Percentiles rank a stretch among this genome's conserved stretches.
Evolutionary conservation across 345 rosid species (phyloP).

Genomic region (Corymbia maculata): DNA sequence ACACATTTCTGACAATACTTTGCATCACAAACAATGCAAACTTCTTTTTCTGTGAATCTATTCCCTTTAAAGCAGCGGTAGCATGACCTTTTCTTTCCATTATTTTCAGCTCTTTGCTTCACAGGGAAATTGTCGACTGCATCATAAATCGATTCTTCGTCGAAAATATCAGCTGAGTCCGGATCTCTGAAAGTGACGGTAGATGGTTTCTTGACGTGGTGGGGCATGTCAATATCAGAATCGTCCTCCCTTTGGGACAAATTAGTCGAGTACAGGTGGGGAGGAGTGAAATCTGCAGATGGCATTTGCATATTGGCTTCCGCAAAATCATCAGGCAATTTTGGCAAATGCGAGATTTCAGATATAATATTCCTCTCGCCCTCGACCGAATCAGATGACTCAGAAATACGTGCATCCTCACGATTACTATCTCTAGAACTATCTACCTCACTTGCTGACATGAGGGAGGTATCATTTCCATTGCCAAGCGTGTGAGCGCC

Average conservation of each 20-base stretch:
- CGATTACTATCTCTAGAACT: neutral
- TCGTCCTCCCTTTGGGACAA: slow-evolving; percentile 27
- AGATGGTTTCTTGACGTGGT: slow-evolving; percentile 29
- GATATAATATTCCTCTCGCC: neutral
- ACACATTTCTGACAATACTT: slow-evolving; percentile 67
- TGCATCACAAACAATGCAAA: slow-evolving; percentile 79
- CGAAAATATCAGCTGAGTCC: slow-evolving; percentile 13
- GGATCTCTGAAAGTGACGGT: slow-evolving; percentile 52
- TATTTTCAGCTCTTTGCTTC: slow-evolving; percentile 37
- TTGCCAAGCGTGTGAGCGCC: neutral
- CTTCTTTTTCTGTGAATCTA: slow-evolving; percentile 59
- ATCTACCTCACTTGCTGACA: neutral
- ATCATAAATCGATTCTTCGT: slow-evolving; percentile 15
- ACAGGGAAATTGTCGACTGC: slow-evolving; percentile 15
- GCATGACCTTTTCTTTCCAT: slow-evolving; percentile 67
- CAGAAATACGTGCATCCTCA: slow-evolving; percentile 8
- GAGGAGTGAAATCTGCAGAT: slow-evolving; percentile 17
- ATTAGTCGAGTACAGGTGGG: slow-evolving; percentile 15
- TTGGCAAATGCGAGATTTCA: neutral
- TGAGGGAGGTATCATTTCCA: neutral
- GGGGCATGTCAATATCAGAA: slow-evolving; percentile 5
- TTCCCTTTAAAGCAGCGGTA: slow-evolving; percentile 62
- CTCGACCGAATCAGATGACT: neutral
- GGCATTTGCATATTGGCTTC: neutral
- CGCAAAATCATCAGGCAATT: neutral